Percentiles rank a stretch among this genome's conserved stretches.
These are phyloP conservation scores for Pleurostoma richardsiae DNA, from an alignment of 2,329 filamentous ascomycete genomes.

Conservation along the genomic window DNA sequence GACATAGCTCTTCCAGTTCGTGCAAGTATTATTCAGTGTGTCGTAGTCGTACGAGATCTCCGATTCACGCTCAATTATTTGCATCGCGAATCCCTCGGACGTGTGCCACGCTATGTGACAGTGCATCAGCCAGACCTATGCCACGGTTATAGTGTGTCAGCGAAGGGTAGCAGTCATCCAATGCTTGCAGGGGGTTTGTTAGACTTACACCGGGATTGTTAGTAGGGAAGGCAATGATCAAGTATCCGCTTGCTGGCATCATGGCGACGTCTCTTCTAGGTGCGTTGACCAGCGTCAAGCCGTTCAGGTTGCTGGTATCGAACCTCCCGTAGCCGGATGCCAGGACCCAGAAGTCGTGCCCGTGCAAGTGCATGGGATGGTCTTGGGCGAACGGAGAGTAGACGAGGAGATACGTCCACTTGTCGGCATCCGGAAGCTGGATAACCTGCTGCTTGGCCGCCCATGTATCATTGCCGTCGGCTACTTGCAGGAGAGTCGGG, in stretches of 20 bases:
- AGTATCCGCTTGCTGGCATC: conserved; percentile 3
- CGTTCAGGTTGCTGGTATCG: neutral
- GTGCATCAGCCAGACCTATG: neutral
- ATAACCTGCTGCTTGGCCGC: conserved; percentile 2
- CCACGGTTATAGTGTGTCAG: too few relatives aligned
- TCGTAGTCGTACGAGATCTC: too few relatives aligned
- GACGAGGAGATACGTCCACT: conserved; percentile 4
- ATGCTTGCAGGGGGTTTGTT: too few relatives aligned
- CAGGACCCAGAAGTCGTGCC: conserved; percentile 5
- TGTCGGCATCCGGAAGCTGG: neutral
- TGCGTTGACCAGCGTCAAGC: neutral
- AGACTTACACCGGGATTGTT: conserved; percentile 4
- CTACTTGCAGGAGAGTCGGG: conserved; percentile 2
- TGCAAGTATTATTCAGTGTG: too few relatives aligned
- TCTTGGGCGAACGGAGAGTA: conserved; percentile 3
- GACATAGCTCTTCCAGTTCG: too few relatives aligned
- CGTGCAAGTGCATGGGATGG: conserved; percentile 4
- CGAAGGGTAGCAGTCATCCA: neutral
- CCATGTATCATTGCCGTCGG: conserved; percentile 3
- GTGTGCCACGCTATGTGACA: too few relatives aligned
- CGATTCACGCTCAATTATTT: too few relatives aligned
- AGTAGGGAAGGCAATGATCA: conserved; percentile 4
- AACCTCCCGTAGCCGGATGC: neutral
- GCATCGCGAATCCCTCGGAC: too few relatives aligned
- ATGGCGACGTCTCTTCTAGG: conserved; percentile 5